phyloP scores from a whole-genome alignment of 2,329 filamentous ascomycete genomes.

The Alternaria brassicae region DNA sequence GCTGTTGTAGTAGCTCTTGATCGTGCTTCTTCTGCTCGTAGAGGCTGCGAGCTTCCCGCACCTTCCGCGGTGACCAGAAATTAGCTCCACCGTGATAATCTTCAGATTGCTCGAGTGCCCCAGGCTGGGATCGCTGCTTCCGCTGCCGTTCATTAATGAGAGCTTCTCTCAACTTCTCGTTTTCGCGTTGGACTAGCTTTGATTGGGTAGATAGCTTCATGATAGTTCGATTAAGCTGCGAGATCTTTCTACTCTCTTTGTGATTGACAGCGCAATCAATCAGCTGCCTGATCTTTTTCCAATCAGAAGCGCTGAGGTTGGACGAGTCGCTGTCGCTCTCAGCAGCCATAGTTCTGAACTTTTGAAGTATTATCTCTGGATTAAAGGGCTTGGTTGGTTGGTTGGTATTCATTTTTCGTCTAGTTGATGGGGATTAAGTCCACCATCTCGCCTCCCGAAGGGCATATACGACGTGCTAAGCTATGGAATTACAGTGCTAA shows the following conservation, averaged over 20 bases:
- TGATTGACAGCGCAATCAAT: not conserved
- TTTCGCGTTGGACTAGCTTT: conserved; percentile 1
- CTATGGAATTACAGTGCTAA: conserved; percentile 6
- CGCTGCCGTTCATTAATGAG: conserved; percentile 3
- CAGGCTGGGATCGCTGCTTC: not conserved
- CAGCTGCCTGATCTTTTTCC: not conserved
- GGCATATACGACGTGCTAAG: conserved; percentile 9
- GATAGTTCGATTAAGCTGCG: not conserved
- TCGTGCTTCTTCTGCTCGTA: not conserved
- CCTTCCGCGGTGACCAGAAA: conserved; percentile 12
- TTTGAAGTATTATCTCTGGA: not conserved
- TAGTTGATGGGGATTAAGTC: not conserved
- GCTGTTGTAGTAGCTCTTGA: not conserved
- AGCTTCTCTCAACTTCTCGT: not conserved
- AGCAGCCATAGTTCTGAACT: not conserved
- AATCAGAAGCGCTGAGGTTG: not conserved
- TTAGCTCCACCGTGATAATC: conserved; percentile 11
- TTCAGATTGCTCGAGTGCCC: not conserved
- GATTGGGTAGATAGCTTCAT: not conserved
- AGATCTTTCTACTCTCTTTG: not conserved
- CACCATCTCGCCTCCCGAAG: conserved; percentile 7
- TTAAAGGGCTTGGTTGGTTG: not conserved
- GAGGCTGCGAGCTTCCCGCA: conserved; percentile 1
- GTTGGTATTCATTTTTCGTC: conserved; percentile 8
- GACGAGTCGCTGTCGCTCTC: not conserved